Base-by-base conservation (phyloP, 2,329 filamentous ascomycete genomes). In the Fusarium phyllophilum region DNA sequence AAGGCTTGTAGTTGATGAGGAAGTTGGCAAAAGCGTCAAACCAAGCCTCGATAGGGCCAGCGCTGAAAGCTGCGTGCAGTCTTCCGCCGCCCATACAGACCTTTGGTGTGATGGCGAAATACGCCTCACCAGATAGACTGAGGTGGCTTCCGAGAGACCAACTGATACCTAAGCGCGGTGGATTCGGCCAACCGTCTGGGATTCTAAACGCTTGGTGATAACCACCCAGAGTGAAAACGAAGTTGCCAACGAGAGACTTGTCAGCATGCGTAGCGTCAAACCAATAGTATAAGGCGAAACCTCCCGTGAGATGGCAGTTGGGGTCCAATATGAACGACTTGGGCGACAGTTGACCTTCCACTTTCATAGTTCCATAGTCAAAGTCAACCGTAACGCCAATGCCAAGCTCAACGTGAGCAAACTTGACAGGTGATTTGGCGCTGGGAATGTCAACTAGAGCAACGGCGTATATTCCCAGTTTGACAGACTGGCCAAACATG, bases 41-140 rank as follows among this genome's bases (percentile, higher is more conserved):
- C 34, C 33, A 72, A 15, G 69, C 62, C 3, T 14, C 18, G 0
- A 70, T 36, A 0, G 60, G 41, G 6, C 72, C 69, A 12, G 54
- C 34, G 8, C 3, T 45, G 4, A 72, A 45, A 1, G 20, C 26
- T 3, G 49, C 66, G 2, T 72, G 42, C 6, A 84, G 57, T 1
- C 69, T 38, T 1, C 77, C 81, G 15, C 83, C 82, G 1, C 70
- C 82, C 82, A 84, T 85, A 49, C 73, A 79, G 0, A 63, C 67
- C 26, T 82, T 81, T 0, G 83, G 82, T 0, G 81, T 84, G 6
- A 85, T 80, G 0, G 82, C 83, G 66, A 84, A 84, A 70, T 84
- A 84, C 0, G 80, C 79, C 42, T 82, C 57, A 0, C 83, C 82
- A 2, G 57, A 66, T 29, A 85, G 79, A 4, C 52, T 73, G 6